A percentile compares a stretch with the other conserved stretches of the same genome.
Conservation (phyloP, 345 rosid species). For the Geranium brycei region DNA sequence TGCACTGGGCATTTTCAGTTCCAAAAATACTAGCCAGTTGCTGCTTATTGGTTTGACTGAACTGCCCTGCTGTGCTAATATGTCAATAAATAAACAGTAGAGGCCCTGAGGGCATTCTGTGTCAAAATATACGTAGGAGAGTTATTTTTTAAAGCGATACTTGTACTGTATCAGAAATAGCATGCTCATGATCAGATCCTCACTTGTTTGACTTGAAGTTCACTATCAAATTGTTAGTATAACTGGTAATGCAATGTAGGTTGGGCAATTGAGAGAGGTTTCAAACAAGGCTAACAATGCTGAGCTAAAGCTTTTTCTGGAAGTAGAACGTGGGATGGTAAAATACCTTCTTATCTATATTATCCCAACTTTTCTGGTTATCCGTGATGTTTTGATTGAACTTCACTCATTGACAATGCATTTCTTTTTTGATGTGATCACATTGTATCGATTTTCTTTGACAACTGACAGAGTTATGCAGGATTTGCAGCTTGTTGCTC, state of each 20-base stretch:
- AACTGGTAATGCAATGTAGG: constrained; percentile 28
- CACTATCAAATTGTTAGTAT: background rate
- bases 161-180: background rate
- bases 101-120: too few species aligned
- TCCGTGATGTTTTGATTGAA: background rate
- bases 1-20: too few species aligned
- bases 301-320: constrained; percentile 79
- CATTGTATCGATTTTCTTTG: constrained; percentile 1
- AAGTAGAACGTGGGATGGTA: constrained; percentile 69
- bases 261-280: constrained; percentile 83
- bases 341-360: constrained; percentile 7
- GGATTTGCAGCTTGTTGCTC: constrained; percentile 58
- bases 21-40: too few species aligned
- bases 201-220: background rate
- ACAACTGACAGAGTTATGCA: constrained; percentile 19
- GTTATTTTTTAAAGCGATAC: too few species aligned
- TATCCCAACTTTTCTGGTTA: constrained; percentile 4
- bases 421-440: constrained; percentile 5
- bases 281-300: constrained; percentile 74
- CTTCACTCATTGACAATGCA: constrained; percentile 5
- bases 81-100: too few species aligned
- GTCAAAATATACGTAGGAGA: too few species aligned
- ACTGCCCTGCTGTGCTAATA: too few species aligned
- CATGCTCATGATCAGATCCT: background rate
- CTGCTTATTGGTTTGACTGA: too few species aligned